Base-by-base conservation (phyloP, 495 filamentous ascomycete genomes). In the Apodospora peruviana region DNA sequence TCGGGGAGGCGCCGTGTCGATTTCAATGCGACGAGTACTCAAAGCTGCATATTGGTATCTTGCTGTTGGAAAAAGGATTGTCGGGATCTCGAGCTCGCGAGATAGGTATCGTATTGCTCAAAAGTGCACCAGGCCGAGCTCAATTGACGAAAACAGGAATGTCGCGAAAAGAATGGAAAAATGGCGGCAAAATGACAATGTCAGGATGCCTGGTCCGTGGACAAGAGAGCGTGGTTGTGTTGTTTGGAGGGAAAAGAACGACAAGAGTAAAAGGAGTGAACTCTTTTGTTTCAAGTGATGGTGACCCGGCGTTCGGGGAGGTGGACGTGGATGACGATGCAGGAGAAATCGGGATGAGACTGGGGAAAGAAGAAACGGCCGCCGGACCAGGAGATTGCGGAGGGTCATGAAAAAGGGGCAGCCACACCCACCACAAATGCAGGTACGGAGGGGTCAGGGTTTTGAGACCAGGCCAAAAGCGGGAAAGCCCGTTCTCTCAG, bases 91-190 rank as follows among this genome's bases (percentile, higher is more conserved):
- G 40, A 18, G 19, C 25, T 23, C 17, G 37, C 40, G 14, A 39
- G 21, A 35, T 36, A 9, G 49, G 11, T 45, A 32, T 39, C 23
- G 27, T 43, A 23, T 24, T 16, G 36, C 12, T n/a, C 38, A 34
- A 45, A 17, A 34, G 22, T 9, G 45, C 37, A 43, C n/a, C 19
- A 17, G 42, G 54, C 50, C 50, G 49, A 58, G 50, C 45, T 53
- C 55, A 53, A 58, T 47, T 48, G 50, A 58, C 47, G 27, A 17
- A 20, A n/a, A 23, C 49, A 16, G 32, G 17, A 20, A 43, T 23
- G 48, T 46, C 19, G 14, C 18, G 19, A 35, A 42, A n/a, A 32
- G 18, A 27, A 43, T 29, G 40, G 47, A 29, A 12, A 16, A 44
- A 34, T n/a, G 14, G 42, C 16, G 24, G 21, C 34, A 44, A 32